These are phyloP conservation scores for Coffea eugenioides DNA, from an alignment of 257 asterid genomes.

Conservation along the genomic window DNA sequence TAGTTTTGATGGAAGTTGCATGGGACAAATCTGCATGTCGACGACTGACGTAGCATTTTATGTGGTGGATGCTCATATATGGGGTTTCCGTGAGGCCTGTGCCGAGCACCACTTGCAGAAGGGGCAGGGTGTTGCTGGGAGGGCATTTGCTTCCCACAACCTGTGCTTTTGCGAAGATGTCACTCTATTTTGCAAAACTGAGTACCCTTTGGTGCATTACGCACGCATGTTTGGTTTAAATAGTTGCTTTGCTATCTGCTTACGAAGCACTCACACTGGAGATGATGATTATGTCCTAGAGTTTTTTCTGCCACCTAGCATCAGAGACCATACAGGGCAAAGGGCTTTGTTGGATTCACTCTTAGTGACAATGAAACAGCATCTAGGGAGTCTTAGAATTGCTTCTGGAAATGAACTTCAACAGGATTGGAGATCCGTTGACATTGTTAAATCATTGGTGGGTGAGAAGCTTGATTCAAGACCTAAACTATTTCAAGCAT, in stretches of 20 bases:
- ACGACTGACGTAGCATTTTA: slow-evolving; percentile 77
- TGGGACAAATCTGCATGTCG: slow-evolving; percentile 91
- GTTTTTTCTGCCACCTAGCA: slow-evolving; percentile 60
- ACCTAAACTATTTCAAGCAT: slow-evolving; percentile 32
- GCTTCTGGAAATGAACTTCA: slow-evolving; percentile 81
- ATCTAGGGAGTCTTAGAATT: slow-evolving; percentile 74
- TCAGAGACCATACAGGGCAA: slow-evolving; percentile 48
- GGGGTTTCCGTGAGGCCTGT: slow-evolving; percentile 94
- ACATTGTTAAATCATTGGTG: slow-evolving; percentile 51
- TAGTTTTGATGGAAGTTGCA: slow-evolving; percentile 93
- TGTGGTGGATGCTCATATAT: slow-evolving; percentile 79
- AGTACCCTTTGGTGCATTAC: slow-evolving; percentile 92
- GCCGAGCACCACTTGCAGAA: slow-evolving; percentile 85
- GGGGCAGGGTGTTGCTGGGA: slow-evolving; percentile 93
- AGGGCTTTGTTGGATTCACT: slow-evolving; percentile 57
- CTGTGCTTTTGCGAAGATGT: slow-evolving; percentile 71
- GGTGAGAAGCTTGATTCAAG: slow-evolving; percentile 42
- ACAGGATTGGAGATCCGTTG: slow-evolving; percentile 66
- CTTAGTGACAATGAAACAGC: slow-evolving; percentile 70
- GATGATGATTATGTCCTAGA: slow-evolving; percentile 79
- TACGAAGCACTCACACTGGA: slow-evolving; percentile 75
- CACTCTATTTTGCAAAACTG: slow-evolving; percentile 67
- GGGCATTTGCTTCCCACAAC: slow-evolving; percentile 64
- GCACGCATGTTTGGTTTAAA: slow-evolving; percentile 77
- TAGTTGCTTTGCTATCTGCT: slow-evolving; percentile 74